Percentiles rank a stretch among this genome's conserved stretches.
phyloP scores from a whole-genome alignment of 192 early-diverging fungal species.

The Fimicolochytrium jonesii region DNA sequence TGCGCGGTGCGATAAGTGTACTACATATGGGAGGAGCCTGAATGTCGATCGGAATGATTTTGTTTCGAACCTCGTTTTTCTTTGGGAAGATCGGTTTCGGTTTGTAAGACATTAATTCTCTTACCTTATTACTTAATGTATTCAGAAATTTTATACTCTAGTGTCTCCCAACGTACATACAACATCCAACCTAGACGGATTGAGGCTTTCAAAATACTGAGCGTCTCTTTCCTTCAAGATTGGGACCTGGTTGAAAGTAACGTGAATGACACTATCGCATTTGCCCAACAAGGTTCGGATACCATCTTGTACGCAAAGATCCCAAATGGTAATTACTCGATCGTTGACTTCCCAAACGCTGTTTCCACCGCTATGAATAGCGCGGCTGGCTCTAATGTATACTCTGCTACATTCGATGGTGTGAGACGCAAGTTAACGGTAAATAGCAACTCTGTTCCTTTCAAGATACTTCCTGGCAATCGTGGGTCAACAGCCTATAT shows the following conservation, averaged over 20 bases:
- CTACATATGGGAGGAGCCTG: neutral
- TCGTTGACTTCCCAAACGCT: conserved; percentile 13
- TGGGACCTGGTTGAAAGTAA: neutral
- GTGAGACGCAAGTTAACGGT: neutral
- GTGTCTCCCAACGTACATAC: neutral
- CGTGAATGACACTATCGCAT: conserved; percentile 5
- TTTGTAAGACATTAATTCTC: conserved; percentile 11
- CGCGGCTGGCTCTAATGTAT: conserved; percentile 4
- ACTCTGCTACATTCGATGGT: neutral
- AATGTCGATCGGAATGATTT: conserved; percentile 15
- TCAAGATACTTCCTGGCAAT: conserved; percentile 6
- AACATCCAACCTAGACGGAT: neutral
- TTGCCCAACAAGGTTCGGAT: conserved; percentile 14
- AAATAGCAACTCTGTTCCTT: neutral
- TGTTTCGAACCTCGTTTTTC: neutral
- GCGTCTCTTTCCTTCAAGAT: conserved; percentile 13
- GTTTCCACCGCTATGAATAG: neutral
- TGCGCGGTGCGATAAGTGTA: conserved; percentile 4
- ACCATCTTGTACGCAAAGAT: conserved; percentile 13
- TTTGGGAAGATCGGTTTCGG: conserved; percentile 11
- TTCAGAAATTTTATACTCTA: conserved; percentile 10
- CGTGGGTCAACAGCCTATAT: conserved; percentile 10
- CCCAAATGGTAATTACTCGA: conserved; percentile 12
- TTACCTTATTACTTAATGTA: too few relatives aligned
- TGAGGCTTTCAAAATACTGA: conserved; percentile 7